These are phyloP conservation scores for Salix purpurea DNA, from an alignment of 345 rosid genomes.

Conservation along the genomic window DNA sequence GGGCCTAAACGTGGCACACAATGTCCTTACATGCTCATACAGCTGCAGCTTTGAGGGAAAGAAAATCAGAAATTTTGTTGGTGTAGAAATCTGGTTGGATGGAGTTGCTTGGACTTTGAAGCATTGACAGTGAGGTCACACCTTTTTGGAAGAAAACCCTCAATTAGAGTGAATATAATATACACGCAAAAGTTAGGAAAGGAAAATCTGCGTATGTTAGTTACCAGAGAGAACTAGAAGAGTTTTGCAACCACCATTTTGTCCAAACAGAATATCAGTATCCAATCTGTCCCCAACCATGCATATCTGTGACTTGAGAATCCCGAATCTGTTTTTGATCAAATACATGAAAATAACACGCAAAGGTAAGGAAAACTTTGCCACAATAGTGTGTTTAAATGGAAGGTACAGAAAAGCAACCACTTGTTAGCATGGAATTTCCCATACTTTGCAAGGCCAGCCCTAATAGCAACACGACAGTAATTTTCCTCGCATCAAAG, in stretches of 20 bases:
- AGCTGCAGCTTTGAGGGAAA: conserved; percentile 57
- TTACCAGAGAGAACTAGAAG: conserved; percentile 32
- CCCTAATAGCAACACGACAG: not conserved
- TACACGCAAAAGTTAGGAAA: not conserved
- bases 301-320: conserved; percentile 44
- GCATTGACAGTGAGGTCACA: conserved; percentile 26
- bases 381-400: not conserved
- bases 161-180: not conserved
- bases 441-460: not conserved
- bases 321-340: conserved; percentile 58
- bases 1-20: not conserved
- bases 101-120: conserved; percentile 19
- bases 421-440: not conserved
- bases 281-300: conserved; percentile 37
- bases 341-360: not conserved
- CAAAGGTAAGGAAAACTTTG: not conserved
- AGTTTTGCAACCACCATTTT: conserved; percentile 36
- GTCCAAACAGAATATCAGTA: conserved; percentile 32
- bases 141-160: conserved; percentile 8
- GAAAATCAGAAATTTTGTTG: conserved; percentile 24
- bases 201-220: not conserved
- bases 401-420: not conserved
- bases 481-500: not conserved
- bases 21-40: conserved; percentile 38
- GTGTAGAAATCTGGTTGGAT: conserved; percentile 35